phyloP scores from a whole-genome alignment of 805 yeast species.

The Jamesozyma rosinii region DNA sequence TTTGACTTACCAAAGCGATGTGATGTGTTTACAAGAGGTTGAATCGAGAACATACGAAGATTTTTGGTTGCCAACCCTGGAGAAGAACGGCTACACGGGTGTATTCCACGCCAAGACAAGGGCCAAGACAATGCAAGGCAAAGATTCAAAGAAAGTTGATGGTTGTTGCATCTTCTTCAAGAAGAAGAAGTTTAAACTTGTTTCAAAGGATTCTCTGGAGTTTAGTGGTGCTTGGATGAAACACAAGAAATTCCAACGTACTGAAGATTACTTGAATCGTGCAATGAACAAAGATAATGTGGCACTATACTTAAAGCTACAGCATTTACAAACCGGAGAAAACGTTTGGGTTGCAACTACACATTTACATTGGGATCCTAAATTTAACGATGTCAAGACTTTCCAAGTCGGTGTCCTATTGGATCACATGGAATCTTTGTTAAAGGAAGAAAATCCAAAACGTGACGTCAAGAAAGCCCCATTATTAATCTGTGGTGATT shows the following conservation, averaged over 20 bases:
- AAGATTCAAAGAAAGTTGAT: conserved; percentile 82
- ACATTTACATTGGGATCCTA: conserved; percentile 98
- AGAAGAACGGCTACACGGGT: conserved; percentile 68
- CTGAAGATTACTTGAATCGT: conserved; percentile 90
- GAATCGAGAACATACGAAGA: conserved; percentile 81
- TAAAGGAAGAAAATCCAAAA: conserved; percentile 39
- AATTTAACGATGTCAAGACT: conserved; percentile 88
- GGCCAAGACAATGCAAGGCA: conserved; percentile 77
- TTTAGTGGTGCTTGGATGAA: conserved; percentile 74
- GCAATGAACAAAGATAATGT: conserved; percentile 93
- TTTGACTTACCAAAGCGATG: conserved; percentile 54
- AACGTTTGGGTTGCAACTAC: conserved; percentile 73
- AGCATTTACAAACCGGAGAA: conserved; percentile 64
- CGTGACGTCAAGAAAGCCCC: conserved; percentile 57
- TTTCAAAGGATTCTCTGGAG: conserved; percentile 68
- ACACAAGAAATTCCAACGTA: conserved; percentile 78
- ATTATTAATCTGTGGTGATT: conserved; percentile 88
- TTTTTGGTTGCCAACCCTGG: conserved; percentile 71
- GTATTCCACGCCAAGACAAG: conserved; percentile 80
- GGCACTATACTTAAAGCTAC: conserved; percentile 68
- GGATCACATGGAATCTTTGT: conserved; percentile 70
- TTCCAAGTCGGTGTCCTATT: conserved; percentile 87
- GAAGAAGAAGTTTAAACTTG: conserved; percentile 54
- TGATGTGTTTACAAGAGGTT: conserved; percentile 90
- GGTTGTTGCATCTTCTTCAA: conserved; percentile 95